A percentile compares a stretch with the other conserved stretches of the same genome.
These are phyloP conservation scores for Emiliania huxleyi DNA, from an alignment of 78 protist species.

Conservation along the genomic window DNA sequence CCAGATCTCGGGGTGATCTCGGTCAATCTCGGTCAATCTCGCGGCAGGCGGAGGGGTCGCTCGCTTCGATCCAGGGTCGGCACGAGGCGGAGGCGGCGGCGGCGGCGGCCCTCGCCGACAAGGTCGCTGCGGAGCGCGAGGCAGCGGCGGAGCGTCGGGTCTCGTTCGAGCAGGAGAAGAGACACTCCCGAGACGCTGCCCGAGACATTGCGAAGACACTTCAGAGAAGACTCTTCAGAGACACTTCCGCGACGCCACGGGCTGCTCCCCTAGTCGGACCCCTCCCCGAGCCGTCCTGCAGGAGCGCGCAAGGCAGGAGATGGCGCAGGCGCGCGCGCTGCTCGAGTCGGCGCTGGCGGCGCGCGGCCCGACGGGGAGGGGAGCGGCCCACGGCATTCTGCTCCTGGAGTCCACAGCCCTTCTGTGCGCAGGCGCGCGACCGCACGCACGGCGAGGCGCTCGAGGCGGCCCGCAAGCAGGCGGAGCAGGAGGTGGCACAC, in stretches of 20 bases:
- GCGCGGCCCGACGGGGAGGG: too few species aligned
- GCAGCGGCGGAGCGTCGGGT: not conserved
- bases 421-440: too few species aligned
- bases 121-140: not conserved
- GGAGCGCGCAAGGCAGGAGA: not conserved
- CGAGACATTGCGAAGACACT: too few species aligned
- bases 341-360: not conserved
- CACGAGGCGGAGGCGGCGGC: not conserved
- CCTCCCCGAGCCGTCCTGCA: too few species aligned
- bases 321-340: not conserved
- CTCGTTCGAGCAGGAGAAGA: not conserved
- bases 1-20: too few species aligned
- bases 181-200: too few species aligned
- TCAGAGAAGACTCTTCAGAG: too few species aligned
- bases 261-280: too few species aligned
- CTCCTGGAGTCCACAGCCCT: too few species aligned
- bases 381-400: too few species aligned
- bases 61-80: not conserved
- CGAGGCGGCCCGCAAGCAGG: not conserved
- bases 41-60: not conserved
- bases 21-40: too few species aligned
- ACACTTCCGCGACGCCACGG: too few species aligned
- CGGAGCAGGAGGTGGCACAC: not conserved
- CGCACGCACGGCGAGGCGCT: not conserved
- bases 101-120: not conserved